Evolutionary conservation across 306 rosid species (phyloP), one percentile per base, ranked within the genome.

Genomic region (Vigna radiata): DNA sequence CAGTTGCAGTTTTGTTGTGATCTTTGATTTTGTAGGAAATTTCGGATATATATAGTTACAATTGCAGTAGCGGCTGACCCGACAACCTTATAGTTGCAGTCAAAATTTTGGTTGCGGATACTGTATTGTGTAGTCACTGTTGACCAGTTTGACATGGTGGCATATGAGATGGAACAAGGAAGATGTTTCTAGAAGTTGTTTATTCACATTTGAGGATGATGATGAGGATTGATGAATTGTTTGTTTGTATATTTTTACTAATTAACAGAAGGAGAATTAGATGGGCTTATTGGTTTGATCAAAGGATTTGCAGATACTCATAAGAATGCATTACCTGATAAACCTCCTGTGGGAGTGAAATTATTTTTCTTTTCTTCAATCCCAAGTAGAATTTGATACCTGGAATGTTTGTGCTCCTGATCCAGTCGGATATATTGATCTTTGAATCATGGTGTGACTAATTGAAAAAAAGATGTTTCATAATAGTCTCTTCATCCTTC

Each of bases 271-370:
- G 33, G 52, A 13, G 18, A 39, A 62, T 76, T 37, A 9, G 54
- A 73, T 31, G 68, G 62, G 52, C 62, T 63, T 61, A 19, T 53
- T 54, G 63, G 41, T 63, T 47, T 54, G 63, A 55, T 15, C 33
- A 63, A 46, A 39, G 59, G 52, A 77, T 83, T 72, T 72, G 39
- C 39, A 58, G 14, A 77, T 65, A 36, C 58, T 56, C 72, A 7
- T 72, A 49, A 71, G 19, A 55, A 48, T 55, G 70, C 37, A 56
- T 41, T 61, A 36, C 49, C 14, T 47, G 43, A 19, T 52, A 52
- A 54, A 53, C 55, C 29, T 68, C 16, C 25, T 18, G 37, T 67
- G 31, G 54, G 72, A 77, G 10, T 68, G 46, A 49, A 15, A 54
- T 60, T 41, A 14, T 16, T 21, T 29, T 11, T 23, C 4, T 18